Percentiles rank a stretch among this genome's conserved stretches.
These are phyloP conservation scores for Globomyces pollinis-pini DNA, from an alignment of 192 early-diverging fungal species.

Conservation along the genomic window DNA sequence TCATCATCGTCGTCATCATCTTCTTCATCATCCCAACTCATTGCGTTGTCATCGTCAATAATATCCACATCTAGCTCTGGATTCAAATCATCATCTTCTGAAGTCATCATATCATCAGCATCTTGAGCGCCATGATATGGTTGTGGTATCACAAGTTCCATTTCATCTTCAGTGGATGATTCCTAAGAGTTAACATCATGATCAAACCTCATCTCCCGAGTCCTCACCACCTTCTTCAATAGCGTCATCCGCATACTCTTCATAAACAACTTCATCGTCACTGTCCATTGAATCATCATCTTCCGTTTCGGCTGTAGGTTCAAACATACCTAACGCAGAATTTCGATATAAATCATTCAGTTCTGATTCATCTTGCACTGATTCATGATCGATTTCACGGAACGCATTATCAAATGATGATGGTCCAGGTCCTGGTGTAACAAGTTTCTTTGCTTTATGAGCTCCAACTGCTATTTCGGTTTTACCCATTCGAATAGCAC, in stretches of 20 bases:
- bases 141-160: conserved; percentile 48
- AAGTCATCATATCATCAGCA: conserved; percentile 25
- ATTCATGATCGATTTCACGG: conserved; percentile 41
- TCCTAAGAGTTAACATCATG: conserved; percentile 19
- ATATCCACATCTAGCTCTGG: conserved; percentile 55
- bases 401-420: conserved; percentile 20
- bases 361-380: conserved; percentile 58
- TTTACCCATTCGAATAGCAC: conserved; percentile 79
- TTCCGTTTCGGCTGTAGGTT: conserved; percentile 62
- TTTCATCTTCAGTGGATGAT: conserved; percentile 48
- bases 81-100: conserved; percentile 38
- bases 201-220: conserved; percentile 26
- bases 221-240: conserved; percentile 49
- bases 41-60: conserved; percentile 30
- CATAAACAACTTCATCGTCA: conserved; percentile 50
- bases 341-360: conserved; percentile 75
- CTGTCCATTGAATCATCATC: conserved; percentile 49
- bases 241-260: conserved; percentile 61
- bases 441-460: conserved; percentile 27
- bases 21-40: conserved; percentile 31
- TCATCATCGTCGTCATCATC: conserved; percentile 51
- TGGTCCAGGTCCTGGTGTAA: neutral
- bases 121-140: conserved; percentile 40
- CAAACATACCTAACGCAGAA: conserved; percentile 74
- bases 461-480: conserved; percentile 39